Evolutionary conservation across 257 asterid genomes (phyloP).

Genomic region (Ajuga chamaepitys): DNA sequence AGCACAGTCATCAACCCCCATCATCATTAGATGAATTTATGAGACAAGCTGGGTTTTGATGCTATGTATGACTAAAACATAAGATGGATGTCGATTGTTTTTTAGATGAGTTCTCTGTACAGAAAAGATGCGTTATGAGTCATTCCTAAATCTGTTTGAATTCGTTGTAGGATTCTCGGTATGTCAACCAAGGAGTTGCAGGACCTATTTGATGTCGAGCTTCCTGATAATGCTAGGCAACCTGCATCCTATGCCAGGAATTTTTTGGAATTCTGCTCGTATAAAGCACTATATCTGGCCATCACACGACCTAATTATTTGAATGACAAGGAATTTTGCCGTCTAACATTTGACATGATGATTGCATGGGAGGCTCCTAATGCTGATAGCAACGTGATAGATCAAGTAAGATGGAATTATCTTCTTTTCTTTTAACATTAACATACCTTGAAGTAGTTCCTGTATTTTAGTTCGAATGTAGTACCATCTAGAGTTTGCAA

Average conservation of each 20-base stretch:
- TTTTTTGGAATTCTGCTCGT: slow-evolving; percentile 72
- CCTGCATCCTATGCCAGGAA: slow-evolving; percentile 61
- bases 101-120: neutral
- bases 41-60: neutral
- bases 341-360: slow-evolving; percentile 86
- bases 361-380: slow-evolving; percentile 88
- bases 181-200: slow-evolving; percentile 46
- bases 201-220: slow-evolving; percentile 47
- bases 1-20: neutral
- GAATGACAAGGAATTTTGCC: slow-evolving; percentile 59
- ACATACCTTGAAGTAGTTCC: neutral
- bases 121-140: neutral
- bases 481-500: neutral
- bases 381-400: slow-evolving; percentile 31
- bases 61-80: neutral
- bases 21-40: neutral
- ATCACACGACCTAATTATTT: slow-evolving; percentile 49
- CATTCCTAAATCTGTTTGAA: slow-evolving; percentile 5
- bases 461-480: neutral
- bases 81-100: neutral
- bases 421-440: neutral
- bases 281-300: slow-evolving; percentile 49
- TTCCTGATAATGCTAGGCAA: slow-evolving; percentile 43
- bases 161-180: slow-evolving; percentile 53
- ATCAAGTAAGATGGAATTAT: slow-evolving; percentile 34